A percentile compares a stretch with the other conserved stretches of the same genome.
These are phyloP conservation scores for Excoecaria cochinchinensis DNA, from an alignment of 345 rosid species.

Conservation along the genomic window DNA sequence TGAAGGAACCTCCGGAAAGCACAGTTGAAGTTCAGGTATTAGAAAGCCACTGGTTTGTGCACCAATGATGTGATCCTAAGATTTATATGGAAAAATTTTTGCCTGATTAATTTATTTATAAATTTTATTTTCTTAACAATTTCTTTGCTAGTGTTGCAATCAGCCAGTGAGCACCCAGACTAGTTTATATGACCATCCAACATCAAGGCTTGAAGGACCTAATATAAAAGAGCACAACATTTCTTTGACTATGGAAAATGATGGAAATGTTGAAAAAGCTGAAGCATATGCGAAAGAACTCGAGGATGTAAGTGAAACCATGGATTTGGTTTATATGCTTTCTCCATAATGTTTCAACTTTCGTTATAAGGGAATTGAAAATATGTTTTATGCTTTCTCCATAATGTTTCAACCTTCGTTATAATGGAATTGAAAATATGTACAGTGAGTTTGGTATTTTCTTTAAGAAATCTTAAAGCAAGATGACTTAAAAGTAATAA, in stretches of 20 bases:
- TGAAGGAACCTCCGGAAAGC: conserved; percentile 30
- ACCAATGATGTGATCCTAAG: conserved; percentile 5
- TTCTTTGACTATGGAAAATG: conserved; percentile 39
- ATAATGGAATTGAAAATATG: neutral
- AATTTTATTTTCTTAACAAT: conserved; percentile 14
- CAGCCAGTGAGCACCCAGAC: conserved; percentile 25
- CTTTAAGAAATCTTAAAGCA: neutral
- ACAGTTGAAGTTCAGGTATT: conserved; percentile 47
- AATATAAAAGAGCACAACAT: conserved; percentile 43
- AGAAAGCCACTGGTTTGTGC: conserved; percentile 12
- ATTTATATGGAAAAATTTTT: neutral
- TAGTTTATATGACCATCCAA: conserved; percentile 25
- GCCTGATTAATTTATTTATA: conserved; percentile 1
- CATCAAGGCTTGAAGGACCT: conserved; percentile 28
- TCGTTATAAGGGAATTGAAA: neutral
- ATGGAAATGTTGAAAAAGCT: conserved; percentile 62
- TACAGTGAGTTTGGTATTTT: neutral
- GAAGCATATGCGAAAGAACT: conserved; percentile 81
- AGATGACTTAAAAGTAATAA: neutral
- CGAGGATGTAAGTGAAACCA: conserved; percentile 60
- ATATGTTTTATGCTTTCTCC: neutral
- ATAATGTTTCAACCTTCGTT: neutral
- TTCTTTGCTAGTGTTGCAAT: conserved; percentile 37
- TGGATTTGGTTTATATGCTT: neutral
- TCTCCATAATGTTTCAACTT: neutral